Conservation (phyloP, 306 rosid genomes). For the Castanea crenata region DNA sequence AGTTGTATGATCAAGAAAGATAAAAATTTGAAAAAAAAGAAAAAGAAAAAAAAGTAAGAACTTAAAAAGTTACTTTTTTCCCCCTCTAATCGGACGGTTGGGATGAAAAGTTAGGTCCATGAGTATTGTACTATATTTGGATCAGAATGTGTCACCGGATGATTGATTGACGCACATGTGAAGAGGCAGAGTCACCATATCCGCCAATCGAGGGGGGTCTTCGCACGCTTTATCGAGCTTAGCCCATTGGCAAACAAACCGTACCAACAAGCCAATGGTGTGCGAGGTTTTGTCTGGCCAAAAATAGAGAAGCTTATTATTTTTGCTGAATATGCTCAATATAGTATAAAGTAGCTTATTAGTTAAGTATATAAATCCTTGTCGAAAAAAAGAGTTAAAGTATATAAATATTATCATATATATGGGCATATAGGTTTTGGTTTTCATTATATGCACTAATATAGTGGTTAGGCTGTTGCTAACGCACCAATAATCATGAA, state of each 20-base stretch:
- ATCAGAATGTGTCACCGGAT: neutral
- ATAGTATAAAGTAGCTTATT: neutral
- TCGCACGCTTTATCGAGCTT: constrained; percentile 32
- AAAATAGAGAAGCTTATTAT: neutral
- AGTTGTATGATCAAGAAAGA: too few relatives aligned
- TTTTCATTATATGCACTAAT: neutral
- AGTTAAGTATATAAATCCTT: neutral
- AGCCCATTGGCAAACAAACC: constrained; percentile 22
- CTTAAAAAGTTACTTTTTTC: too few relatives aligned
- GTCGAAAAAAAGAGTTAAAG: neutral
- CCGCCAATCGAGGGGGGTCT: constrained; percentile 33
- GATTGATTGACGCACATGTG: constrained; percentile 20
- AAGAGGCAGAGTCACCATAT: neutral
- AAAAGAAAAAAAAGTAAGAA: too few relatives aligned
- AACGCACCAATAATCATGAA: constrained; percentile 30
- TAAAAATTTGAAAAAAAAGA: too few relatives aligned
- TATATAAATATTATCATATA: neutral
- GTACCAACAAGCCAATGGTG: constrained; percentile 14
- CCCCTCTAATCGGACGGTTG: too few relatives aligned
- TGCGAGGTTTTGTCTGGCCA: constrained; percentile 15
- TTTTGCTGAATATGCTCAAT: too few relatives aligned
- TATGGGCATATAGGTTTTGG: neutral
- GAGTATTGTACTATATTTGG: too few relatives aligned
- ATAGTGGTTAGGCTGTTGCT: neutral
- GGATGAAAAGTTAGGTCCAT: too few relatives aligned